Evolutionary conservation across 768 basidiomycete genomes (phyloP), one percentile per base, ranked within the genome.

Genomic region (Piloderma croceum): DNA sequence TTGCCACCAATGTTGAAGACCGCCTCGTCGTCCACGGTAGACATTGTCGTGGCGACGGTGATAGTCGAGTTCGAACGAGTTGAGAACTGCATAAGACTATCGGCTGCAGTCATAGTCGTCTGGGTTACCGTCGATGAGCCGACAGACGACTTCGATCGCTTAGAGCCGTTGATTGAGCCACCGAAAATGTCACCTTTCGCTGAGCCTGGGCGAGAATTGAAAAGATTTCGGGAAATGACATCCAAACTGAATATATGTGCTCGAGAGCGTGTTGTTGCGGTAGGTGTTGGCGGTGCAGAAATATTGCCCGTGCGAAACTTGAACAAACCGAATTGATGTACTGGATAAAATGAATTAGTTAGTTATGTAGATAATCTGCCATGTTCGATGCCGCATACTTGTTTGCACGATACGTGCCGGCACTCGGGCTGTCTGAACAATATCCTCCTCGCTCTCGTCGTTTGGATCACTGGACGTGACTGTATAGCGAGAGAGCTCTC

Each of bases 231-330:
- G 15, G 90, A 91, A 50, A 97, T 83, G 15, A 79, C 84, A 53
- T 97, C 92, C 38, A 97, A 70, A 24, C 87, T 81, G 56, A 94
- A 90, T 37, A 90, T 88, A n/a, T 84, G 79, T 2, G 81, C 86
- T 46, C 77, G 69, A 13, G 76, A 70, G 27, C 85, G 81, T n/a
- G 81, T 76, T 34, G 71, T 77, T 1, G 79, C 75, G 0, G 87
- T 88, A 3, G 92, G 93, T 0, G 92, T 97, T 2, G 82, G 76
- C 5, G 93, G 92, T n/a, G 74, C 63, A 18, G 92, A 82, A 31
- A 68, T 81, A 39, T 74, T 77, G 23, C 81, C 81, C 0, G 90
- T 90, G 21, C 75, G 75, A 61, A 93, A 92, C 55, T 87, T 83
- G 65, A 92, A 94, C 39, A 96, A 64, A 12, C 90, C 90, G 45